A percentile compares a stretch with the other conserved stretches of the same genome.
These are phyloP conservation scores for Fusarium sublunatum DNA, from an alignment of 2,329 filamentous ascomycete genomes.

Conservation along the genomic window DNA sequence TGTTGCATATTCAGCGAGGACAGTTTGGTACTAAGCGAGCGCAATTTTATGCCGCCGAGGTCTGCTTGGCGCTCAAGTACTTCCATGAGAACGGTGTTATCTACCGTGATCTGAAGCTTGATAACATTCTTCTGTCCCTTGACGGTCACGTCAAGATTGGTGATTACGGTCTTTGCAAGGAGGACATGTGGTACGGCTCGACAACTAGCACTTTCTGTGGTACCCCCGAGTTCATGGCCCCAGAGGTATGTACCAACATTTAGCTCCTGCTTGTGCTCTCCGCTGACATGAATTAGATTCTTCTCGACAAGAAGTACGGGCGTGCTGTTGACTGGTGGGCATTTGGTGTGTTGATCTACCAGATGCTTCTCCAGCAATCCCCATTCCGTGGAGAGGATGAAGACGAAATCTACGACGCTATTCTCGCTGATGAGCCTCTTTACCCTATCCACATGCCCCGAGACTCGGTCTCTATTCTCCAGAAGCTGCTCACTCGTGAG, in stretches of 20 bases:
- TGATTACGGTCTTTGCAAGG: slow-evolving; percentile 98
- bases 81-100: slow-evolving; percentile 99
- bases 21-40: slow-evolving; percentile 96
- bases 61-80: slow-evolving; percentile 96
- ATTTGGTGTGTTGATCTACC: slow-evolving; percentile 98
- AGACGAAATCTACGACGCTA: slow-evolving; percentile 99
- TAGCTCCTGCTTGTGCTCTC: not conserved
- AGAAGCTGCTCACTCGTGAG: slow-evolving; percentile 95
- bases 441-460: slow-evolving; percentile 99
- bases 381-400: slow-evolving; percentile 99
- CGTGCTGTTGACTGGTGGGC: slow-evolving; percentile 99
- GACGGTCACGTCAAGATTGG: slow-evolving; percentile 99
- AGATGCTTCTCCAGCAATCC: slow-evolving; percentile 99
- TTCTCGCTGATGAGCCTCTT: slow-evolving; percentile 94
- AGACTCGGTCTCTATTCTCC: slow-evolving; percentile 95
- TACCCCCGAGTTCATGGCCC: slow-evolving; percentile 99
- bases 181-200: slow-evolving; percentile 99
- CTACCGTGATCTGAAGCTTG: slow-evolving; percentile 95
- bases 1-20: slow-evolving; percentile 98
- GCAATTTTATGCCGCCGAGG: slow-evolving; percentile 98
- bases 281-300: slow-evolving; percentile 70
- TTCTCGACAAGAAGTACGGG: slow-evolving; percentile 98
- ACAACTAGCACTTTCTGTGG: slow-evolving; percentile 98
- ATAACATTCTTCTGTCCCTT: slow-evolving; percentile 90
- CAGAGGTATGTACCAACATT: slow-evolving; percentile 72